Conservation (phyloP, 2,329 filamentous ascomycete genomes). For the Pseudogymnoascus sp. region DNA sequence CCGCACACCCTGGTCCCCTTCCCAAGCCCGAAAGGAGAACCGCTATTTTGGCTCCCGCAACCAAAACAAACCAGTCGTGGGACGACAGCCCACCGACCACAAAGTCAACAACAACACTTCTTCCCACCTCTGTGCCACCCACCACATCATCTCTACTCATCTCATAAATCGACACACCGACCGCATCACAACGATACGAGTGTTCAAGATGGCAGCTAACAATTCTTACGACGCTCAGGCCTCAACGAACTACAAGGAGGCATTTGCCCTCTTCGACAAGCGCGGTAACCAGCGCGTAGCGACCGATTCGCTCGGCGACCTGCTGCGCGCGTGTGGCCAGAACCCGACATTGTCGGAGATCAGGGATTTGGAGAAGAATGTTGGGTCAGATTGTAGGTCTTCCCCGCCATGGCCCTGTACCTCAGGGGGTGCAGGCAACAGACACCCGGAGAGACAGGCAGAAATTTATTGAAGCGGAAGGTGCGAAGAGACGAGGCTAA, state of each 20-base stretch:
- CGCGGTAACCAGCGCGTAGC: constrained; percentile 90
- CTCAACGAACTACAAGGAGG: constrained; percentile 99
- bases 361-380: constrained; percentile 78
- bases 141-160: not conserved
- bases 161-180: not conserved
- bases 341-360: constrained; percentile 96
- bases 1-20: constrained; percentile 1
- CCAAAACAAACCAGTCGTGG: not conserved
- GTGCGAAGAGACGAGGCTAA: not conserved
- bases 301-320: constrained; percentile 80
- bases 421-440: not conserved
- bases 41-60: constrained; percentile 4
- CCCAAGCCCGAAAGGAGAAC: not conserved
- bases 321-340: constrained; percentile 93
- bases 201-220: constrained; percentile 20
- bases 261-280: constrained; percentile 99
- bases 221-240: constrained; percentile 43
- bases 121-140: not conserved
- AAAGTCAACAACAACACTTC: not conserved
- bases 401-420: not conserved
- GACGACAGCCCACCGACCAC: not conserved
- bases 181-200: not conserved
- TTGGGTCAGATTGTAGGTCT: constrained; percentile 83
- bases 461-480: not conserved
- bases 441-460: not conserved